Evolutionary conservation across 768 basidiomycete species (phyloP).

Genomic region (Boletus subcaerulescens): DNA sequence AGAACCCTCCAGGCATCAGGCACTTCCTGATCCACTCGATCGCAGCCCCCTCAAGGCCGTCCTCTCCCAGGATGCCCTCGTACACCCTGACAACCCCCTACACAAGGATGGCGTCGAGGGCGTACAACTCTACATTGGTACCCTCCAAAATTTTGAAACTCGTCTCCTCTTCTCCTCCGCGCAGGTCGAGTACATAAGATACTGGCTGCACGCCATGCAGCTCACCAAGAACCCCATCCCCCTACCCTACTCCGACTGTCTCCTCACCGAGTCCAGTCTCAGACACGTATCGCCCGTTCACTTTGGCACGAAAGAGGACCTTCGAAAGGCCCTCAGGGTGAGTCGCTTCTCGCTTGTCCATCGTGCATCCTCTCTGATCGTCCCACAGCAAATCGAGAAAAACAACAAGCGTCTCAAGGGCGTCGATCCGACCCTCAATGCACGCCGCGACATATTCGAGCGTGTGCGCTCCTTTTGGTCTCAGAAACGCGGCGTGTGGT

Average conservation of each 20-base stretch:
- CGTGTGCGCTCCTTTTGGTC: constrained; percentile 62
- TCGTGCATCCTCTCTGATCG: background rate
- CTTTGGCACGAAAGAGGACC: constrained; percentile 50
- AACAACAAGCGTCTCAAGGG: constrained; percentile 77
- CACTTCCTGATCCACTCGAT: constrained; percentile 58
- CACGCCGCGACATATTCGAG: constrained; percentile 66
- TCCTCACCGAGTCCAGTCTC: constrained; percentile 59
- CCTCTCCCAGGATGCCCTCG: constrained; percentile 67
- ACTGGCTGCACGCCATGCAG: constrained; percentile 76
- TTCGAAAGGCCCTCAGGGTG: constrained; percentile 64
- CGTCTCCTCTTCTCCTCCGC: constrained; percentile 81
- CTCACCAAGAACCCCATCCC: constrained; percentile 64
- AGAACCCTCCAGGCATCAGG: constrained; percentile 45
- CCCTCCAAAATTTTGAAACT: constrained; percentile 66
- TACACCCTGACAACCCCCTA: constrained; percentile 71
- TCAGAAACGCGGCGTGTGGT: constrained; percentile 66
- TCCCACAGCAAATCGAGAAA: constrained; percentile 66
- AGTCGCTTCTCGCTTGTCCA: background rate
- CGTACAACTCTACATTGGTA: constrained; percentile 73
- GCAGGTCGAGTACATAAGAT: constrained; percentile 81
- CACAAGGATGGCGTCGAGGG: constrained; percentile 62
- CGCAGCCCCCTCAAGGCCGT: constrained; percentile 63
- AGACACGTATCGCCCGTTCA: constrained; percentile 55
- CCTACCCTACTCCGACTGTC: constrained; percentile 74
- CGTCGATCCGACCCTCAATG: constrained; percentile 49